These are phyloP conservation scores for Pythium apleroticum DNA, from an alignment of 352 stramenopile species.

Conservation along the genomic window DNA sequence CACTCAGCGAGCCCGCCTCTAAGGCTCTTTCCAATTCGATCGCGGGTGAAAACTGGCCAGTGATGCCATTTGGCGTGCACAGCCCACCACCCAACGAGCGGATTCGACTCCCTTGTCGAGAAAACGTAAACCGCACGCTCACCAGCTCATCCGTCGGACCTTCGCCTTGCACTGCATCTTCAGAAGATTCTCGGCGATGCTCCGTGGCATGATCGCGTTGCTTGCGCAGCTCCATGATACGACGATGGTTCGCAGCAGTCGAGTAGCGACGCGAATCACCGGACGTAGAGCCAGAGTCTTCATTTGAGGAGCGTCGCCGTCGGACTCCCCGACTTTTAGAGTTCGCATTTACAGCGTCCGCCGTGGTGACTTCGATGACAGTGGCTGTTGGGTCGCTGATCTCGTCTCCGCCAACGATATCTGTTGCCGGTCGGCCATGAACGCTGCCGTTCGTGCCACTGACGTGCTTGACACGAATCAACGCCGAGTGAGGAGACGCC, in stretches of 20 bases:
- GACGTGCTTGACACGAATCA: constrained; percentile 28
- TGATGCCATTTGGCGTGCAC: constrained; percentile 20
- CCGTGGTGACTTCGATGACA: constrained; percentile 18
- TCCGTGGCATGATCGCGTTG: constrained; percentile 16
- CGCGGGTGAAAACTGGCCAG: constrained; percentile 53
- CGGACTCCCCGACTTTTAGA: constrained; percentile 1
- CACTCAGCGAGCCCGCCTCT: constrained; percentile 28
- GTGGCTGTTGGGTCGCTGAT: background rate
- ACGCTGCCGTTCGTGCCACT: background rate
- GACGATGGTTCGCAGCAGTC: constrained; percentile 55
- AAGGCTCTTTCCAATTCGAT: constrained; percentile 48
- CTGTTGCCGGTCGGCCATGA: background rate
- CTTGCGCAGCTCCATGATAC: constrained; percentile 57
- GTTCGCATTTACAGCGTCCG: too few species aligned
- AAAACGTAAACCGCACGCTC: constrained; percentile 61
- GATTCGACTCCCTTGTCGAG: constrained; percentile 26
- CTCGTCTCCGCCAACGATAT: background rate
- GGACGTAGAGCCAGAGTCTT: background rate
- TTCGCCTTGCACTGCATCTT: too few species aligned
- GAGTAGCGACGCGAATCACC: constrained; percentile 15
- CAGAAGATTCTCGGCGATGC: background rate
- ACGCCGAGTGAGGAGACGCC: constrained; percentile 40
- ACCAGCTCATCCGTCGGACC: constrained; percentile 36
- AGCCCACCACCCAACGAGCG: background rate
- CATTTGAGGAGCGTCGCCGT: constrained; percentile 25